Evolutionary conservation across 768 basidiomycete species (phyloP), one percentile per base, ranked within the genome.

Genomic region (Boletales sp.): DNA sequence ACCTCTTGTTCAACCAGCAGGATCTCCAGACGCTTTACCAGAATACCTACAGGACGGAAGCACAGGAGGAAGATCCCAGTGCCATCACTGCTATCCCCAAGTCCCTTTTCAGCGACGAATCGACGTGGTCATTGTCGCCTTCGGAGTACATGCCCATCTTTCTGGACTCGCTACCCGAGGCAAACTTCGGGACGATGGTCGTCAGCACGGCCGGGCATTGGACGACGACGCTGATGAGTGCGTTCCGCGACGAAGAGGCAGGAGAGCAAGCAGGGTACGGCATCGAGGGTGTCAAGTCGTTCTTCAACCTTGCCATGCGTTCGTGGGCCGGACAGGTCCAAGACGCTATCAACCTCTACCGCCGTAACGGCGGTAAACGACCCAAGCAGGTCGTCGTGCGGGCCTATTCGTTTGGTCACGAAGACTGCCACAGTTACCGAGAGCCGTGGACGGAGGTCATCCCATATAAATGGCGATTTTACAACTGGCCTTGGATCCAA

Each of bases 121-220:
- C 55, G 2, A 68, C 68, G 8, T 87, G 82, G 83, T 75, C 77
- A 0, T 43, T 82, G 18, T 71, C 78, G 1, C 74, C 80, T 4
- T 59, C 68, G 2, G 77, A 80, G 40, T 84, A 84, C 64, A 68
- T 84, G 57, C 64, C 70, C 27, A 55, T 74, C 15, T 79, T 86
- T 65, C 63, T 77, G 10, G 63, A 68, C 1, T 53, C 64, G 3
- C 67, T 74, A 1, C 82, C 82, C 4, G 56, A 72, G 17, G 74
- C 62, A 7, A 78, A 81, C 54, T 87, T 84, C 62, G 74, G 75
- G 37, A 85, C 83, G 10, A 69, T 87, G 63, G 58, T 87, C 49
- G 76, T 80, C 24, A 82, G 75, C 64, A 86, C 84, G 0, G 85
- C 69, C 4, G 84, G 84, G 1, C 85, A 86, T 61, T 87, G 85